phyloP scores from a whole-genome alignment of 495 filamentous ascomycete genomes.

The Podospora comata region DNA sequence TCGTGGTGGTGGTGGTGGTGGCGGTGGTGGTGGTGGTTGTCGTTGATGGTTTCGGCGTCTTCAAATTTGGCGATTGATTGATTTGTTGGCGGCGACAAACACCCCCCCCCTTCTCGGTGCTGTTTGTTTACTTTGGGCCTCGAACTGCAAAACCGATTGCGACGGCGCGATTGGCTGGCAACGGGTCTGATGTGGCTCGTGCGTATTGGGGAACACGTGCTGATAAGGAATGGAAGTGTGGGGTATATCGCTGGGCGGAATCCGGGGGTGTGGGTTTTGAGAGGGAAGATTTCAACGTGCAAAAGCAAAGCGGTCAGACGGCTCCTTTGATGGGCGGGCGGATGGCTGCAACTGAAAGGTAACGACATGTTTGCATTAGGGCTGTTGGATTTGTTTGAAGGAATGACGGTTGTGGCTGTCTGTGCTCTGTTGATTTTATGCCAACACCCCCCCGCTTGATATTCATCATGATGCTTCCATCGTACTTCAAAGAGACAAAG shows the following conservation, averaged over 20 bases:
- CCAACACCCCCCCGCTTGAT: background rate
- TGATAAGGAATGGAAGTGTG: conserved; percentile 1
- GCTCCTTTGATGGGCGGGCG: background rate
- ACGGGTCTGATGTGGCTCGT: background rate
- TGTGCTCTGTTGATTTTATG: background rate
- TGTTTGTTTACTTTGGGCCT: conserved; percentile 24
- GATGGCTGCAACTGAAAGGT: background rate
- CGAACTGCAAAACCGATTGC: background rate
- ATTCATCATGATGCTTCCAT: background rate
- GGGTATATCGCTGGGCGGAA: background rate
- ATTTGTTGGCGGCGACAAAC: background rate
- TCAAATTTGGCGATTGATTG: conserved; percentile 1
- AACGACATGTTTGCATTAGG: background rate
- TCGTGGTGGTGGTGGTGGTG: background rate
- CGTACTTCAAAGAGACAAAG: too few relatives aligned
- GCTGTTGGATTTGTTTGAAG: background rate
- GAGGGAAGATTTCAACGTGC: background rate
- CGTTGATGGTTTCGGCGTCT: background rate
- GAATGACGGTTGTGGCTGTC: background rate
- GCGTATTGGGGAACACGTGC: conserved; percentile 1
- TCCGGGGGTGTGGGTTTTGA: background rate
- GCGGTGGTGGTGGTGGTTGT: background rate
- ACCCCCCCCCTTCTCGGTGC: background rate
- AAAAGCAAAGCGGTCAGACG: background rate
- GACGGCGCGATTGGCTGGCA: conserved; percentile 8